Percentiles rank a stretch among this genome's conserved stretches.
Conservation (phyloP, 2,329 filamentous ascomycete species). For the Paracoccidioides lutzii region DNA sequence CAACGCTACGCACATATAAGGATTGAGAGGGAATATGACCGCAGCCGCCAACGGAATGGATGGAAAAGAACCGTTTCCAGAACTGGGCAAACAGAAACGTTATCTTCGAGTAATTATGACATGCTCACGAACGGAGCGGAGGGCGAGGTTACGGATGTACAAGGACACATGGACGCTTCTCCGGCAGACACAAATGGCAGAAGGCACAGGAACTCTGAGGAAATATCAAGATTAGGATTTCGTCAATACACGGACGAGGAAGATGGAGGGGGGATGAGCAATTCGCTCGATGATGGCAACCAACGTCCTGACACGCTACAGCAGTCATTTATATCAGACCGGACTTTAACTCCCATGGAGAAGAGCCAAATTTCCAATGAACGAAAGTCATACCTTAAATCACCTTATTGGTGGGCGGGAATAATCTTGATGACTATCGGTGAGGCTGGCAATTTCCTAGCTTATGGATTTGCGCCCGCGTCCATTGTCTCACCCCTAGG, state of each 20-base stretch:
- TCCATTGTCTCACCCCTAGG: constrained; percentile 94
- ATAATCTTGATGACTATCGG: constrained; percentile 86
- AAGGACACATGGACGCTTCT: not conserved
- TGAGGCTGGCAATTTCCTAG: constrained; percentile 90
- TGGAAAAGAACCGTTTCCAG: constrained; percentile 32
- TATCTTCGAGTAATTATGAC: constrained; percentile 30
- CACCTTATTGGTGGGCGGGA: constrained; percentile 92
- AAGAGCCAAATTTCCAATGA: constrained; percentile 28
- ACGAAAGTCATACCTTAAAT: constrained; percentile 67
- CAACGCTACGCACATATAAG: constrained; percentile 90
- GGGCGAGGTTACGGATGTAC: not conserved
- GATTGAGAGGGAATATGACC: constrained; percentile 57
- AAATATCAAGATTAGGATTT: not conserved
- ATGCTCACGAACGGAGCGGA: constrained; percentile 17
- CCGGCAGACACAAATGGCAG: constrained; percentile 6
- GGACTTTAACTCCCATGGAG: constrained; percentile 27
- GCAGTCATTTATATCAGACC: constrained; percentile 28
- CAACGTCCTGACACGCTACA: constrained; percentile 27
- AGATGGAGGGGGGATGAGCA: constrained; percentile 7
- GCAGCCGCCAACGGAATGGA: constrained; percentile 43
- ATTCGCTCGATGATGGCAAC: constrained; percentile 20
- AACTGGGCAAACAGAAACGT: not conserved
- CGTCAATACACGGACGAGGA: constrained; percentile 1
- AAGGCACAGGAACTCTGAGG: constrained; percentile 5
- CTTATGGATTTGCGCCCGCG: constrained; percentile 92